Conservation (phyloP, 495 filamentous ascomycete genomes). For the Xylaria telfairii region DNA sequence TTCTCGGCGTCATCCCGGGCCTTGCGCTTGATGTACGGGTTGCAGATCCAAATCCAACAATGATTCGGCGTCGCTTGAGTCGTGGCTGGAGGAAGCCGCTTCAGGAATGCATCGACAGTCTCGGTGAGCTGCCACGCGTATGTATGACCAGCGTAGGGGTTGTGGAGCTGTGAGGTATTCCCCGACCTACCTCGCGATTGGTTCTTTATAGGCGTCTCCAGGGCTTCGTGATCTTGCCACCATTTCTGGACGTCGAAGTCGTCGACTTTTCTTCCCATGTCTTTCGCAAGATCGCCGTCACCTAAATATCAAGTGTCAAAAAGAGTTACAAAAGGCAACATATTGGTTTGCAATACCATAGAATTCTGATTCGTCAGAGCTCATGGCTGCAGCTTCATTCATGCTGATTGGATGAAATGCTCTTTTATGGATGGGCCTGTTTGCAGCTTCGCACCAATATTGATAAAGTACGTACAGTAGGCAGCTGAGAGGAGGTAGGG, state of each 20-base stretch:
- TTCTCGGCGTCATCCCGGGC: constrained; percentile 30
- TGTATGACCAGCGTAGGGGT: constrained; percentile 49
- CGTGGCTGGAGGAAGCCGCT: constrained; percentile 68
- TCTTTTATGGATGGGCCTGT: background rate
- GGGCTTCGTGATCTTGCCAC: constrained; percentile 46
- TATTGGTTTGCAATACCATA: constrained; percentile 58
- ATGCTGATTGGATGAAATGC: background rate
- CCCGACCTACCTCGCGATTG: constrained; percentile 28
- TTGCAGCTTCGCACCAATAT: background rate
- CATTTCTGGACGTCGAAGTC: constrained; percentile 55
- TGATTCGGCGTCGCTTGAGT: constrained; percentile 47
- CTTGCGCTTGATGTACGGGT: constrained; percentile 52
- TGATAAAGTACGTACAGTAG: background rate
- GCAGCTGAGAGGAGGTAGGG: background rate
- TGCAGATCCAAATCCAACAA: constrained; percentile 72
- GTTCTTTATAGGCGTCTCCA: constrained; percentile 34
- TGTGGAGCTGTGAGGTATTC: constrained; percentile 40
- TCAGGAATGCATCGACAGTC: constrained; percentile 64
- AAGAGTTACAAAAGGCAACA: background rate
- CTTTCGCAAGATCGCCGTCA: constrained; percentile 53
- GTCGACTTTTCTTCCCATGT: constrained; percentile 41
- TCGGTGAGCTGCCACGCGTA: constrained; percentile 63
- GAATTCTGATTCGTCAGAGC: constrained; percentile 77
- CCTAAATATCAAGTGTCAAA: constrained; percentile 45
- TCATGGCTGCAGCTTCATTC: constrained; percentile 25